These are phyloP conservation scores for Pythium myriotylum DNA, from an alignment of 352 stramenopile genomes.

Conservation along the genomic window DNA sequence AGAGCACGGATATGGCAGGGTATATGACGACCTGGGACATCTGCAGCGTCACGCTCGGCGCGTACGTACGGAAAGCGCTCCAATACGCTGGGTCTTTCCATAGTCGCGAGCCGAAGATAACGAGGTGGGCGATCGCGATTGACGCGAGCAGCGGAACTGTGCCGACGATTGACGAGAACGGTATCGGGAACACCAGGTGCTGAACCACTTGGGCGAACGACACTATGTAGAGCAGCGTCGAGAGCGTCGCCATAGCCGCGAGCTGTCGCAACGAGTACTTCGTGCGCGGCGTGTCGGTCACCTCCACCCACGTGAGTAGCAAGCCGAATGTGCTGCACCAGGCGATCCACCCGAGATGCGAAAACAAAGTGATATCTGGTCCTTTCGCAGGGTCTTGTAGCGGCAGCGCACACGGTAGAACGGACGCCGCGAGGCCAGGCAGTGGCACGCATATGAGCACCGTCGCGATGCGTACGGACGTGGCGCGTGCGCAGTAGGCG, in stretches of 20 bases:
- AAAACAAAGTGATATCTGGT: conserved; percentile 4
- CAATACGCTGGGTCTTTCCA: background rate
- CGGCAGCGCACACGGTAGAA: conserved; percentile 5
- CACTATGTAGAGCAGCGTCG: background rate
- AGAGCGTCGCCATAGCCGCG: background rate
- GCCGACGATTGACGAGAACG: conserved; percentile 7
- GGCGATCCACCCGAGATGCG: conserved; percentile 1
- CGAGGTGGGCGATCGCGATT: background rate
- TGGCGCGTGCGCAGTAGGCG: background rate
- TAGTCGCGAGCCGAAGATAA: conserved; percentile 10
- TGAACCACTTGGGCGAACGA: background rate
- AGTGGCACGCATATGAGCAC: conserved; percentile 8
- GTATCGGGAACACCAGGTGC: conserved; percentile 4
- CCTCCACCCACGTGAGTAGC: conserved; percentile 21
- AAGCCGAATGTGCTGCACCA: conserved; percentile 9
- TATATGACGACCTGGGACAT: conserved; percentile 16
- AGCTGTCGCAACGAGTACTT: conserved; percentile 17
- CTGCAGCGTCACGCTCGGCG: conserved; percentile 5
- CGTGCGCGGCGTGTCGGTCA: conserved; percentile 6
- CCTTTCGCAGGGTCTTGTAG: conserved; percentile 7
- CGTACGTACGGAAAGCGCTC: background rate
- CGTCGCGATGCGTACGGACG: background rate
- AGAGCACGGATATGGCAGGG: conserved; percentile 18
- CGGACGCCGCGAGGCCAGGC: background rate
- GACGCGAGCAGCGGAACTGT: background rate